Conservation (phyloP, 331 rosid species). For the Quercus lobata region DNA sequence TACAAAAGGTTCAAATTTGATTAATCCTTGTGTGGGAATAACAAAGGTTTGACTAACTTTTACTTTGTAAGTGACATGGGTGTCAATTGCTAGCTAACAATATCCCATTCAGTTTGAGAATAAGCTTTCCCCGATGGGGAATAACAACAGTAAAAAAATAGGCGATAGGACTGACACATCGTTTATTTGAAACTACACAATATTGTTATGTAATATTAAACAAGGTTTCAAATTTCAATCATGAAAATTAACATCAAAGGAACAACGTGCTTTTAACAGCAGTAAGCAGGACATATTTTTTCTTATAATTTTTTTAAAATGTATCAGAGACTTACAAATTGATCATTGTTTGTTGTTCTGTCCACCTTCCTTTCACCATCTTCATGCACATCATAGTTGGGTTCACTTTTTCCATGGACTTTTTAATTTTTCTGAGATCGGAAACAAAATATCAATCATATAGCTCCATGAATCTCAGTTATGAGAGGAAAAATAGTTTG, state of each 20-base stretch:
- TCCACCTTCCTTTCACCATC: conserved; percentile 25
- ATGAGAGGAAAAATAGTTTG: not conserved
- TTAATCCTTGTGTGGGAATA: too few relatives aligned
- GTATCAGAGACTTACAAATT: conserved; percentile 33
- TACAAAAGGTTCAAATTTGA: too few relatives aligned
- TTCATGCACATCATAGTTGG: conserved; percentile 26
- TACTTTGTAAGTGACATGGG: too few relatives aligned
- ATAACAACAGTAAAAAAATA: too few relatives aligned
- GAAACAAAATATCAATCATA: not conserved
- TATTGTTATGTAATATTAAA: too few relatives aligned
- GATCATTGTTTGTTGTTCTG: conserved; percentile 17
- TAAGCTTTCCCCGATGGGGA: too few relatives aligned
- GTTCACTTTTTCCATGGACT: conserved; percentile 21
- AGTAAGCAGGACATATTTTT: not conserved
- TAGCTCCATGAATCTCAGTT: not conserved
- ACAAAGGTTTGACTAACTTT: too few relatives aligned
- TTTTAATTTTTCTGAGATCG: conserved; percentile 33
- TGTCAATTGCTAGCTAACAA: too few relatives aligned
- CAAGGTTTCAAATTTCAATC: too few relatives aligned
- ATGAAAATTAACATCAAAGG: not conserved
- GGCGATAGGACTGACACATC: too few relatives aligned
- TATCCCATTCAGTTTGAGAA: too few relatives aligned
- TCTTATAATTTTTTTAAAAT: not conserved
- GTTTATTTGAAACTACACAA: not conserved
- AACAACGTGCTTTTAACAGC: too few relatives aligned